A percentile compares a stretch with the other conserved stretches of the same genome.
These are phyloP conservation scores for Friedmanniomyces simplex DNA, from an alignment of 495 filamentous ascomycete species.

Conservation along the genomic window DNA sequence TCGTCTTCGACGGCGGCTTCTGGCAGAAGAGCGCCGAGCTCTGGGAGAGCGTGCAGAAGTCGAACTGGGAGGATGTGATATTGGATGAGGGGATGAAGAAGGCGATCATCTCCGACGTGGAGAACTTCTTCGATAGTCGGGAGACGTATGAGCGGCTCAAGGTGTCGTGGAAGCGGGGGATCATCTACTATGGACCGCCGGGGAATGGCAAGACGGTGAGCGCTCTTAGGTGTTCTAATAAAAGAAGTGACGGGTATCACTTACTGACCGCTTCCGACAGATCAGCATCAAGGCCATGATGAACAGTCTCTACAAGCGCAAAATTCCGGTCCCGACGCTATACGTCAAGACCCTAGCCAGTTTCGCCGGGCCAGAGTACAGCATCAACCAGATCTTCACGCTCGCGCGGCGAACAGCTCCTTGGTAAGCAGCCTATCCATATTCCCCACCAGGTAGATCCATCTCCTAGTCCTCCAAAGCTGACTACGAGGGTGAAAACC, in stretches of 20 bases:
- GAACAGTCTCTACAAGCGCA: conserved; percentile 29
- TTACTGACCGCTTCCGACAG: background rate
- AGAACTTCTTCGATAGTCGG: conserved; percentile 47
- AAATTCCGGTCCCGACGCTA: conserved; percentile 29
- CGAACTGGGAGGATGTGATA: conserved; percentile 55
- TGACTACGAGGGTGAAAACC: too few relatives aligned
- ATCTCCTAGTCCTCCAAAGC: too few relatives aligned
- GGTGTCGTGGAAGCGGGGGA: conserved; percentile 54
- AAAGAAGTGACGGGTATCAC: background rate
- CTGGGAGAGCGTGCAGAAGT: conserved; percentile 44
- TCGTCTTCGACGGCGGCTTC: conserved; percentile 49
- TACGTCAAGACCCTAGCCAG: conserved; percentile 29
- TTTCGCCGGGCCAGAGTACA: conserved; percentile 29
- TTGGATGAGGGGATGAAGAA: conserved; percentile 53
- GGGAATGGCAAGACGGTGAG: conserved; percentile 33
- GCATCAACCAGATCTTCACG: conserved; percentile 29
- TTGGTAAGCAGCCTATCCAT: conserved; percentile 12
- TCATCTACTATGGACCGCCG: conserved; percentile 51
- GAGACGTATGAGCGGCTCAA: conserved; percentile 45
- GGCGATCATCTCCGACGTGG: conserved; percentile 47
- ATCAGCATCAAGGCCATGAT: conserved; percentile 36
- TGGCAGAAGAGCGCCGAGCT: conserved; percentile 53
- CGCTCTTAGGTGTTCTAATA: background rate
- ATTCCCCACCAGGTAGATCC: too few relatives aligned
- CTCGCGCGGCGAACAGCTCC: conserved; percentile 31